A percentile compares a stretch with the other conserved stretches of the same genome.
Evolutionary conservation across 2,329 filamentous ascomycete genomes (phyloP).

Genomic region (Botryotinia calthae): DNA sequence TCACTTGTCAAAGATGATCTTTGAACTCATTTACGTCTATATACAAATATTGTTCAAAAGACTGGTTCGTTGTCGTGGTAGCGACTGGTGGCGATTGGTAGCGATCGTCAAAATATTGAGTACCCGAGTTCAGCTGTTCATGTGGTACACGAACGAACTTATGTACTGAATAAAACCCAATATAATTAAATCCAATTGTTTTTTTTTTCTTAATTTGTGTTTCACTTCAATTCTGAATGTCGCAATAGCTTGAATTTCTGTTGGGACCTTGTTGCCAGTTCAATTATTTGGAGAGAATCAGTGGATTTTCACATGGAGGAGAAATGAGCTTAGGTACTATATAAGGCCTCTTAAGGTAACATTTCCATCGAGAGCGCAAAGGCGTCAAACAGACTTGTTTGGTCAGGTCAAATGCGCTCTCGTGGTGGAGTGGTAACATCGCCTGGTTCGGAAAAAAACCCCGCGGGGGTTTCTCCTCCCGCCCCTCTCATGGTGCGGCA

Average conservation of each 20-base stretch:
- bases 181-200: background rate
- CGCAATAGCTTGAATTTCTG: too few species aligned
- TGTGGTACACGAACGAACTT: background rate
- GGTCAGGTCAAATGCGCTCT: background rate
- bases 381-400: constrained; percentile 4
- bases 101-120: background rate
- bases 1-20: background rate
- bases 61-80: background rate
- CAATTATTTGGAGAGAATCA: background rate
- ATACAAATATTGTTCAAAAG: background rate
- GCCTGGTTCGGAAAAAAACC: constrained; percentile 2
- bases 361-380: background rate
- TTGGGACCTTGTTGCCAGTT: background rate
- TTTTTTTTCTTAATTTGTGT: too few species aligned
- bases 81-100: background rate
- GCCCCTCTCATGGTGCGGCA: background rate
- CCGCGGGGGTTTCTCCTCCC: constrained; percentile 6
- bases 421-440: constrained; percentile 1
- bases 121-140: background rate
- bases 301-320: background rate
- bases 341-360: background rate
- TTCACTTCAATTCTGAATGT: background rate
- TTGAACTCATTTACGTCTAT: background rate
- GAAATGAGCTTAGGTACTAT: background rate
- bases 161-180: too few species aligned